A percentile compares a stretch with the other conserved stretches of the same genome.
Conservation (phyloP, 2,329 filamentous ascomycete genomes). For the Proliferodiscus dingleyae region DNA sequence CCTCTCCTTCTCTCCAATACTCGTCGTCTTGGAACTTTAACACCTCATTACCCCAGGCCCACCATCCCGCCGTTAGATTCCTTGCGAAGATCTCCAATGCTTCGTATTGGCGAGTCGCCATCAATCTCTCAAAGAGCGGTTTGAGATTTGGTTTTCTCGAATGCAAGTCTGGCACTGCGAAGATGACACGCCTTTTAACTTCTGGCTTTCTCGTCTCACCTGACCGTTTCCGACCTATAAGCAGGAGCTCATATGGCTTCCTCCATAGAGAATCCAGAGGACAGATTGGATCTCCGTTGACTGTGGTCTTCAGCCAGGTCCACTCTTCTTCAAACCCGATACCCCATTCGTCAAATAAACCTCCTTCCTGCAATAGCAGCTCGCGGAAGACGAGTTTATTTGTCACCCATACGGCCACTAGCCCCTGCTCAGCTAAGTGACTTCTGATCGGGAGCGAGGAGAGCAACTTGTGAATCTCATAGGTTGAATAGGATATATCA, state of each 20-base stretch:
- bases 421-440: conserved; percentile 47
- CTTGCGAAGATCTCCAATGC: conserved; percentile 76
- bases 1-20: conserved; percentile 34
- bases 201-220: not conserved
- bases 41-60: conserved; percentile 72
- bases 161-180: conserved; percentile 70
- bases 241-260: conserved; percentile 71
- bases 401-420: conserved; percentile 73
- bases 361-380: conserved; percentile 46
- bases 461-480: conserved; percentile 47
- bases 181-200: conserved; percentile 51
- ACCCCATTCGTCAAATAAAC: conserved; percentile 63
- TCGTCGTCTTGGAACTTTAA: conserved; percentile 61
- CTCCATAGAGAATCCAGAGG: conserved; percentile 57
- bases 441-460: conserved; percentile 50
- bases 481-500: conserved; percentile 38
- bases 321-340: conserved; percentile 64
- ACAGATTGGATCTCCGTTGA: conserved; percentile 58
- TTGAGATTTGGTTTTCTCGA: conserved; percentile 74
- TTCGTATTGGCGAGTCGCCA: conserved; percentile 43
- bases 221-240: conserved; percentile 44
- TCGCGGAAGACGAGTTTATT: conserved; percentile 58
- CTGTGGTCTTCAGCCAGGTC: conserved; percentile 74
- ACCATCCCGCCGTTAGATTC: conserved; percentile 70
- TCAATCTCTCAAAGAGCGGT: conserved; percentile 49